These are phyloP conservation scores for Boletus subluridellus DNA, from an alignment of 1,284 basidiomycete genomes.

Conservation along the genomic window DNA sequence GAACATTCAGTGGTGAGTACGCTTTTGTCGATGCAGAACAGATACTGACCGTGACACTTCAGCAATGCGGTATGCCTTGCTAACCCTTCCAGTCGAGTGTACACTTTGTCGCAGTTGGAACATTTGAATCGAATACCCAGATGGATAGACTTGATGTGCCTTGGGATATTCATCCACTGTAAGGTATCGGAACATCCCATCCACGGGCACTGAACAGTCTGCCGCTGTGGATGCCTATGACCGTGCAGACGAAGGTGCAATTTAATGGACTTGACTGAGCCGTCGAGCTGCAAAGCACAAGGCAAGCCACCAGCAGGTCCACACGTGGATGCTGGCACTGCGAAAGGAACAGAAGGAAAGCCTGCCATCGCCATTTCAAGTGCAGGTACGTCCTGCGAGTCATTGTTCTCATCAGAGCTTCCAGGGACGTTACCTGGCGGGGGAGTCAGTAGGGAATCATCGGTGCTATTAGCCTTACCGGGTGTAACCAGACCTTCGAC, in stretches of 20 bases:
- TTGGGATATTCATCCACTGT: too few species aligned
- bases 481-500: neutral
- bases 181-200: too few species aligned
- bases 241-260: neutral
- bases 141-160: too few species aligned
- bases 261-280: neutral
- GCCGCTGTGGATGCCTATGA: slow-evolving; percentile 5
- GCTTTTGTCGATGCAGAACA: neutral
- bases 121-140: too few species aligned
- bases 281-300: neutral
- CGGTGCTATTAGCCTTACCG: neutral
- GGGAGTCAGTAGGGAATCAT: neutral
- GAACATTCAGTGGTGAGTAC: neutral
- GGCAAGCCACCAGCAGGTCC: neutral
- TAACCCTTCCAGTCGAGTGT: too few species aligned
- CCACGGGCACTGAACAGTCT: too few species aligned
- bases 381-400: neutral
- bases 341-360: neutral
- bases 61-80: too few species aligned
- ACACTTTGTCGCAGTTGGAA: too few species aligned
- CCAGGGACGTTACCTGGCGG: neutral
- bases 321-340: neutral
- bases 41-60: neutral
- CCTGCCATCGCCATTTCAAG: neutral
- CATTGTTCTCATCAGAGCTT: neutral